A percentile compares a stretch with the other conserved stretches of the same genome.
Evolutionary conservation across 805 yeast species (phyloP).

Genomic region (Nakazawaea pomicola): DNA sequence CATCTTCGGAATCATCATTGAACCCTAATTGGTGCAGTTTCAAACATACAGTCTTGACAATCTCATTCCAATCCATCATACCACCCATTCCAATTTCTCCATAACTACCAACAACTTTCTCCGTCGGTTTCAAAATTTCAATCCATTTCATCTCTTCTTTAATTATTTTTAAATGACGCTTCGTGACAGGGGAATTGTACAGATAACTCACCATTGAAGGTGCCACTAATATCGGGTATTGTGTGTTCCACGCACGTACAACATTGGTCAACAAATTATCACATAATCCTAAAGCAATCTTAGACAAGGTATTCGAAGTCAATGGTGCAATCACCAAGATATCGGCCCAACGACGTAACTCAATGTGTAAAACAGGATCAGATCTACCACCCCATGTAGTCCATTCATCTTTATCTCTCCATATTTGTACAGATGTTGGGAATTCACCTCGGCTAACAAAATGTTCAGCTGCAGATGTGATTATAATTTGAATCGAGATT

Average conservation of each 20-base stretch:
- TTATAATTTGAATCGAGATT: constrained; percentile 47
- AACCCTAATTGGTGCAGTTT: constrained; percentile 40
- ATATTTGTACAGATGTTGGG: constrained; percentile 40
- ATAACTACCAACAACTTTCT: constrained; percentile 49
- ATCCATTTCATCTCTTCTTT: constrained; percentile 64
- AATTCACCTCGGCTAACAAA: constrained; percentile 44
- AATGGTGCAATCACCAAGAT: constrained; percentile 51
- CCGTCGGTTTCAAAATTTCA: constrained; percentile 53
- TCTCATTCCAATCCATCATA: constrained; percentile 64
- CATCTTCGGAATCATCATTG: constrained; percentile 45
- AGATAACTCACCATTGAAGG: constrained; percentile 60
- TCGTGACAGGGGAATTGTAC: constrained; percentile 52
- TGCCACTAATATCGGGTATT: constrained; percentile 51
- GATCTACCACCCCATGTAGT: constrained; percentile 44
- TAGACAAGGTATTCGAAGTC: constrained; percentile 53
- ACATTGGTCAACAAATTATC: constrained; percentile 56
- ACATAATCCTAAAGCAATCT: constrained; percentile 52
- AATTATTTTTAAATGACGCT: constrained; percentile 46
- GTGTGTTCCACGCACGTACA: constrained; percentile 57
- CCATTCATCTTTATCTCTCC: constrained; percentile 62
- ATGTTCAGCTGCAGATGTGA: constrained; percentile 49
- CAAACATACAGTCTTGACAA: constrained; percentile 48
- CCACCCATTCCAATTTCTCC: constrained; percentile 68
- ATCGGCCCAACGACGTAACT: constrained; percentile 59
- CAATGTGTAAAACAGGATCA: constrained; percentile 58